Evolutionary conservation across 2,329 filamentous ascomycete genomes (phyloP), one percentile per base, ranked within the genome.

Genomic region (Hymenoscyphus occultus): DNA sequence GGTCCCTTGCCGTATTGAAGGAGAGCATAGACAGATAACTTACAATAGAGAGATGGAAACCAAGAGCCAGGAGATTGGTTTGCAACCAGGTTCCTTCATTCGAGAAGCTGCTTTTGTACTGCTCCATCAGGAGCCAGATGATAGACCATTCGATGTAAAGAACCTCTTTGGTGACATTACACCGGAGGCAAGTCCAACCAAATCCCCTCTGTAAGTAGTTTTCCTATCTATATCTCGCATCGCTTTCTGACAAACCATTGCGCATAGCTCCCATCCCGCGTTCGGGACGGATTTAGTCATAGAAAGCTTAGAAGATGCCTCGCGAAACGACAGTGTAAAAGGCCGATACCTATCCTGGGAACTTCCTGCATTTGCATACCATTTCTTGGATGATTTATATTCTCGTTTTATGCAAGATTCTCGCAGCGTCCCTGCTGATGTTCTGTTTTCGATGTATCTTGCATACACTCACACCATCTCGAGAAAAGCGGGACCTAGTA

Each of bases 341-440:
- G n/a, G 51, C 12, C 19, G 22, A 32, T 22, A 56, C 19, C 28
- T 56, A 13, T 56, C 51, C 28, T 56, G 51, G 51, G 51, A 56
- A 32, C 51, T 56, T 5, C 19, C 51, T 19, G 19, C 51, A 22
- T 32, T 56, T 22, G 28, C 19, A 16, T 22, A 22, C 51, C 19
- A 56, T 56, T 56, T 56, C 51, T 9, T 56, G 28, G 19, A 56
- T n/a, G 51, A 56, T 56, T n/a, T 56, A 7, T 56, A 56, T 32
- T 56, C 51, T 56, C 19, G 51, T 12, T 56, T 56, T 22, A 56
- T 10, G 28, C 51, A 56, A 16, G 51, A n/a, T 32, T 16, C 51
- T 22, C 10, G 28, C 12, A 56, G 51, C 51, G 19, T 56, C 13
- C 28, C 51, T 32, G 51, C 19, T 9, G 19, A 22, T 10, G 19